Conservation (phyloP, 2,329 filamentous ascomycete genomes). For the Pseudonectria foliicola region DNA sequence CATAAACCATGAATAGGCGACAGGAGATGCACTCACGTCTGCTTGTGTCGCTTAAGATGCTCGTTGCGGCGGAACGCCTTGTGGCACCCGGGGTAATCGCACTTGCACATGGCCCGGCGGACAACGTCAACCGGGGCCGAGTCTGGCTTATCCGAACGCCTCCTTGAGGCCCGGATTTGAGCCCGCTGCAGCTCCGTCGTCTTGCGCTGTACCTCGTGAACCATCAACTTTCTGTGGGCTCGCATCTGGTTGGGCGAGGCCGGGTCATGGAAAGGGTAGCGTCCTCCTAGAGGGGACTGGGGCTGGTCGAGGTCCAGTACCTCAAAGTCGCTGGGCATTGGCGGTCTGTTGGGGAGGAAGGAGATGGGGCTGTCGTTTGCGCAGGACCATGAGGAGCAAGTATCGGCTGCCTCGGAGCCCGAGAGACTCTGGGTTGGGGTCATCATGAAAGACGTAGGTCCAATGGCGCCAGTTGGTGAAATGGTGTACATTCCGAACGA, state of each 20-base stretch:
- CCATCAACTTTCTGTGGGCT: conserved; percentile 32
- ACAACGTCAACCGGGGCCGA: conserved; percentile 28
- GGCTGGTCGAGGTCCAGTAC: conserved; percentile 29
- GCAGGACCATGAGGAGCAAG: conserved; percentile 32
- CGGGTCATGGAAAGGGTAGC: conserved; percentile 25
- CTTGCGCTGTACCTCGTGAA: conserved; percentile 37
- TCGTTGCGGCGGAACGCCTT: conserved; percentile 46
- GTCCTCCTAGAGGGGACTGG: conserved; percentile 24
- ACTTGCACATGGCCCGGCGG: conserved; percentile 36
- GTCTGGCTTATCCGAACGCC: conserved; percentile 23
- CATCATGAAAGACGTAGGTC: conserved; percentile 31
- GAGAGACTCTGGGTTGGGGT: conserved; percentile 33
- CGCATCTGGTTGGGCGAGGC: conserved; percentile 28
- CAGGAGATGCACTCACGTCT: conserved; percentile 34
- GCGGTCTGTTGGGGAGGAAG: conserved; percentile 29
- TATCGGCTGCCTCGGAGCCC: conserved; percentile 32
- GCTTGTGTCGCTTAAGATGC: conserved; percentile 48
- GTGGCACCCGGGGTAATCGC: conserved; percentile 39
- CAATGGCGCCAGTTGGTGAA: conserved; percentile 27
- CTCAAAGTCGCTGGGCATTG: conserved; percentile 25
- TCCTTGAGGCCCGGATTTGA: conserved; percentile 29
- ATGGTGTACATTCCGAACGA: conserved; percentile 29
- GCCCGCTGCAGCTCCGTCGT: conserved; percentile 36
- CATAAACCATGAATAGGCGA: background rate
- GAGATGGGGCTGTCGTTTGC: conserved; percentile 35